Conservation (phyloP, 78 protist species). For the Polysphondylium violaceum region DNA sequence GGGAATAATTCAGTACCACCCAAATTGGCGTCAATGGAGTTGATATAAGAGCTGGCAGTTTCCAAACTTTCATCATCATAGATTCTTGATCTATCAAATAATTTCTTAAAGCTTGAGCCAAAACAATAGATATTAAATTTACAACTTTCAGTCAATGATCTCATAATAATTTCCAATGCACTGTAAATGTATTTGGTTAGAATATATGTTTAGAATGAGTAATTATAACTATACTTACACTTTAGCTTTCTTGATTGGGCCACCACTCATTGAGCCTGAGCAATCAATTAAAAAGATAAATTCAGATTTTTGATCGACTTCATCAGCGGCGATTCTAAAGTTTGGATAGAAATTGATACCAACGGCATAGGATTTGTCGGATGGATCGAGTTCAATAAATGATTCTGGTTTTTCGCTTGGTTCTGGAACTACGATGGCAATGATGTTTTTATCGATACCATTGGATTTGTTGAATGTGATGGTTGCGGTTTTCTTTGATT, state of each 20-base stretch:
- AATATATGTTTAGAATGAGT: background rate
- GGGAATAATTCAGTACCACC: constrained; percentile 65
- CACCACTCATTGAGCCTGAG: constrained; percentile 69
- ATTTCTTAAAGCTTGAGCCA: constrained; percentile 15
- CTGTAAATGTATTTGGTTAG: background rate
- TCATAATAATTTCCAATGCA: constrained; percentile 42
- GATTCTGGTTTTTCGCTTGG: constrained; percentile 24
- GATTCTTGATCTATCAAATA: background rate
- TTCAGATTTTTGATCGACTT: constrained; percentile 60
- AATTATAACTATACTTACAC: background rate
- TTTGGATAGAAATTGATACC: constrained; percentile 55
- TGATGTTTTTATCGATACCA: constrained; percentile 11
- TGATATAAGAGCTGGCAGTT: constrained; percentile 12
- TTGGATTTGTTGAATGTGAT: background rate
- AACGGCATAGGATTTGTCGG: constrained; percentile 26
- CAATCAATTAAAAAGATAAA: constrained; percentile 70
- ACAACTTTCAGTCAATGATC: constrained; percentile 48
- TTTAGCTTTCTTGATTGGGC: constrained; percentile 39
- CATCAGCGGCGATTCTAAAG: constrained; percentile 8
- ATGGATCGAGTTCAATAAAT: constrained; percentile 1
- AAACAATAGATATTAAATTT: constrained; percentile 73
- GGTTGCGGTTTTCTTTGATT: constrained; percentile 20
- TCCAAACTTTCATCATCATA: constrained; percentile 46
- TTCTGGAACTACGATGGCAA: constrained; percentile 13
- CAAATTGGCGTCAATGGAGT: constrained; percentile 38